These are phyloP conservation scores for Polyporus arcularius DNA, from an alignment of 768 basidiomycete species.

Conservation along the genomic window DNA sequence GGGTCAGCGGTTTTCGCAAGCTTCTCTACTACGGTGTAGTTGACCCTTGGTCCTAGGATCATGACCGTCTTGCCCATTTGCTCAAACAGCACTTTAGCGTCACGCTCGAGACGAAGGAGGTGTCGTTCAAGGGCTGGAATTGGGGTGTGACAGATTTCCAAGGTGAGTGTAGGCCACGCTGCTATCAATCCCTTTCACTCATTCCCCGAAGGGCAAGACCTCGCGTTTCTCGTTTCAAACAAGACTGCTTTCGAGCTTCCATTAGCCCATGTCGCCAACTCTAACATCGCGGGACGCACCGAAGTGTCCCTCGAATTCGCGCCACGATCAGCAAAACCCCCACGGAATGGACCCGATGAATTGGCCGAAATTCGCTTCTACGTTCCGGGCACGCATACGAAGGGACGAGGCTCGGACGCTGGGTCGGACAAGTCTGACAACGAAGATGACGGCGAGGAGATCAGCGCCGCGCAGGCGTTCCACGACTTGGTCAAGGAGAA, in stretches of 20 bases:
- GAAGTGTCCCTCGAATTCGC: conserved; percentile 99
- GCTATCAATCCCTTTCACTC: neutral
- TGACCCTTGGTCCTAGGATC: conserved; percentile 59
- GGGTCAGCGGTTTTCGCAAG: conserved; percentile 23
- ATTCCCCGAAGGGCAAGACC: conserved; percentile 68
- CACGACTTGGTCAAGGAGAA: conserved; percentile 95
- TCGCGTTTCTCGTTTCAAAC: conserved; percentile 88
- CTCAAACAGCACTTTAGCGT: conserved; percentile 88
- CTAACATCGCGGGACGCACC: conserved; percentile 95
- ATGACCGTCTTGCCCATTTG: conserved; percentile 78
- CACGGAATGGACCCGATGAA: conserved; percentile 64
- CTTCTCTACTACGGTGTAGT: neutral
- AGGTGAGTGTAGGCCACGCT: conserved; percentile 49
- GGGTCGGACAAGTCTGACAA: conserved; percentile 73
- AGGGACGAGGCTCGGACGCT: conserved; percentile 64
- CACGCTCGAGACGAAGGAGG: conserved; percentile 82
- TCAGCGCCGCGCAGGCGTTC: conserved; percentile 94
- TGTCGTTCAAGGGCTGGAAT: conserved; percentile 95
- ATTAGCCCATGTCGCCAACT: conserved; percentile 85
- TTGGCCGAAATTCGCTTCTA: conserved; percentile 96
- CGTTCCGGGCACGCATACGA: conserved; percentile 78
- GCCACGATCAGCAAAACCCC: conserved; percentile 46
- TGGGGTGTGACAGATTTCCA: conserved; percentile 96
- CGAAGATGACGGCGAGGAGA: conserved; percentile 65
- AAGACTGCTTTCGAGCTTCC: conserved; percentile 91